A percentile compares a stretch with the other conserved stretches of the same genome.
Conservation (phyloP, 2,329 filamentous ascomycete genomes). For the Ophiosphaerella narmari region DNA sequence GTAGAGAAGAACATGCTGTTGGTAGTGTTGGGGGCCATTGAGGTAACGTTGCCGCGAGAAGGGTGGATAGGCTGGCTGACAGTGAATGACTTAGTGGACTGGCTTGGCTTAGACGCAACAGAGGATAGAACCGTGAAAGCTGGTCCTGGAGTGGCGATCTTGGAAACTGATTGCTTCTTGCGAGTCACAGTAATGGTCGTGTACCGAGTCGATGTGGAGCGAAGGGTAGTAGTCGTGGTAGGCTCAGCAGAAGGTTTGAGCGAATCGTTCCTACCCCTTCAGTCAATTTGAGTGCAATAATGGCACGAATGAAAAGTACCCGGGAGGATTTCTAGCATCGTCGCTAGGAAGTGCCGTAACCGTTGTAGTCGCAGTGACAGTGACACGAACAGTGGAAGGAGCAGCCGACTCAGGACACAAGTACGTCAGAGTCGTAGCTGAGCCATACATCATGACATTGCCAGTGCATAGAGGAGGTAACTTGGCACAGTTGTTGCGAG, state of each 20-base stretch:
- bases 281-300: background rate
- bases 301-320: background rate
- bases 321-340: background rate
- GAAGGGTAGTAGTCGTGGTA: conserved; percentile 20
- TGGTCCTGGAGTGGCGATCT: background rate
- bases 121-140: background rate
- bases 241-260: conserved; percentile 5
- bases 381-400: conserved; percentile 19
- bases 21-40: background rate
- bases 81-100: background rate
- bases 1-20: background rate
- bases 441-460: conserved; percentile 17
- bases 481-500: conserved; percentile 15
- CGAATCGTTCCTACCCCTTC: background rate
- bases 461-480: conserved; percentile 28
- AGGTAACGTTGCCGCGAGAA: background rate
- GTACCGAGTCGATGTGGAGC: conserved; percentile 16
- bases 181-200: conserved; percentile 12
- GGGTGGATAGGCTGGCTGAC: background rate
- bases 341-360: conserved; percentile 4
- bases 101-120: no score
- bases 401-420: conserved; percentile 19
- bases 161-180: background rate
- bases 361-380: conserved; percentile 23
- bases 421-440: conserved; percentile 27